phyloP scores from a whole-genome alignment of 129 eudicot species.

The Lonicera japonica region DNA sequence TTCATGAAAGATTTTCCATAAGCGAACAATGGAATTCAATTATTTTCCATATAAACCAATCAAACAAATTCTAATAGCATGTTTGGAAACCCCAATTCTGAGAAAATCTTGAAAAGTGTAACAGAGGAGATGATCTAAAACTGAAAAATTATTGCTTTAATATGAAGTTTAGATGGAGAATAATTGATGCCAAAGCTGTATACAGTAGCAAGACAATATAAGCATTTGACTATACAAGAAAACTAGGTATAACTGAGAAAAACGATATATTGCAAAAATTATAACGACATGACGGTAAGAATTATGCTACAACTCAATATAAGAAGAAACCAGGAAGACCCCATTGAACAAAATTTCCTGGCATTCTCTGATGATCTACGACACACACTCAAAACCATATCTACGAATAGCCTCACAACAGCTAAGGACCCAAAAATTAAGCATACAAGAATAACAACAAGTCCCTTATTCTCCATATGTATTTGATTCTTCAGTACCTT shows the following conservation, averaged over 20 bases:
- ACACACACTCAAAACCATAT: constrained; percentile 35
- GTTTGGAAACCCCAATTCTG: no score
- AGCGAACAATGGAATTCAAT: no score
- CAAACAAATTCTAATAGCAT: no score
- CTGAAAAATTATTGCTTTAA: no score
- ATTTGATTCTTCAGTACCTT: constrained; percentile 56
- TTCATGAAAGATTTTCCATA: no score
- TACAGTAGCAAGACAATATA: no score
- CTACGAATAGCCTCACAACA: constrained; percentile 51
- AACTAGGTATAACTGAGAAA: neutral
- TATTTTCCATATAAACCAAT: no score
- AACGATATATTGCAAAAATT: constrained; percentile 13
- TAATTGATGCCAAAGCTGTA: no score
- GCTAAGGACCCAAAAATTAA: constrained; percentile 60
- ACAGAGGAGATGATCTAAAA: no score
- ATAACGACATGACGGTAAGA: constrained; percentile 53
- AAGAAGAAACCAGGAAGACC: constrained; percentile 72
- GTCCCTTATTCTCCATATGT: constrained; percentile 94
- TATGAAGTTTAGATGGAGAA: no score
- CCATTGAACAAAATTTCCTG: constrained; percentile 63
- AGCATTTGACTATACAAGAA: no score
- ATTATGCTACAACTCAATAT: constrained; percentile 47
- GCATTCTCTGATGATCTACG: constrained; percentile 36
- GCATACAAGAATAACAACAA: constrained; percentile 66
- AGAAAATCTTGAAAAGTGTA: no score